A percentile compares a stretch with the other conserved stretches of the same genome.
Conservation (phyloP, 441 rosid genomes). For the Pelargonium exstipulatum region DNA sequence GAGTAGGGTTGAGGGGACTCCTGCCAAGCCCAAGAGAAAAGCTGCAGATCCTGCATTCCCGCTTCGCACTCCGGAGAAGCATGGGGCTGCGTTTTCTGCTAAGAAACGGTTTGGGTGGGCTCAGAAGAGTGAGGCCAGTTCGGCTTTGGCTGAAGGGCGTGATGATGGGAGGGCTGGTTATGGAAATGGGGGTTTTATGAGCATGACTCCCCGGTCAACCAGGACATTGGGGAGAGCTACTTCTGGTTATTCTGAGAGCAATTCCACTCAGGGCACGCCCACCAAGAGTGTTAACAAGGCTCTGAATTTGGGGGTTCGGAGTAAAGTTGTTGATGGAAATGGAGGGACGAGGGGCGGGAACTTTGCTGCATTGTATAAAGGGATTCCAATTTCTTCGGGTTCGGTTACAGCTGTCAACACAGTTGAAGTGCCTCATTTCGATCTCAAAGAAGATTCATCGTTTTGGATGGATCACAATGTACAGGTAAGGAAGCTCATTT, state of each 20-base stretch:
- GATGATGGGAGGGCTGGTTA: conserved; percentile 26
- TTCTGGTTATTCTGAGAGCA: conserved; percentile 53
- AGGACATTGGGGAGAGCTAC: conserved; percentile 51
- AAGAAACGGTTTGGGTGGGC: conserved; percentile 73
- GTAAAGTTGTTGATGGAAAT: conserved; percentile 52
- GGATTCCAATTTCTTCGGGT: conserved; percentile 53
- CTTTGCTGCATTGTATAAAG: conserved; percentile 68
- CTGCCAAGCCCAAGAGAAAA: conserved; percentile 53
- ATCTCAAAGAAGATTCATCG: conserved; percentile 87
- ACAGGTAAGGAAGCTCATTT: conserved; percentile 48
- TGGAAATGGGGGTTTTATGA: conserved; percentile 34
- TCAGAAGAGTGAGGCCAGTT: conserved; percentile 40
- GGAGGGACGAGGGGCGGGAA: conserved; percentile 51
- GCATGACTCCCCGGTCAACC: conserved; percentile 53
- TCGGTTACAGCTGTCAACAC: conserved; percentile 50
- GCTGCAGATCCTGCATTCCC: conserved; percentile 47
- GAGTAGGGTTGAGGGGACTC: conserved; percentile 52
- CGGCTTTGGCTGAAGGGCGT: conserved; percentile 21
- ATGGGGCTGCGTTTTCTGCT: conserved; percentile 35
- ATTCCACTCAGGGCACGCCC: conserved; percentile 87
- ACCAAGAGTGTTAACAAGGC: conserved; percentile 88
- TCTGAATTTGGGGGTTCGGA: conserved; percentile 50
- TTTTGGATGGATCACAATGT: conserved; percentile 99
- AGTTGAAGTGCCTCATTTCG: conserved; percentile 91
- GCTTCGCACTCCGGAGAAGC: conserved; percentile 70